These are phyloP conservation scores for Cladophialophora chaetospira DNA, from an alignment of 2,329 filamentous ascomycete genomes.

Conservation along the genomic window DNA sequence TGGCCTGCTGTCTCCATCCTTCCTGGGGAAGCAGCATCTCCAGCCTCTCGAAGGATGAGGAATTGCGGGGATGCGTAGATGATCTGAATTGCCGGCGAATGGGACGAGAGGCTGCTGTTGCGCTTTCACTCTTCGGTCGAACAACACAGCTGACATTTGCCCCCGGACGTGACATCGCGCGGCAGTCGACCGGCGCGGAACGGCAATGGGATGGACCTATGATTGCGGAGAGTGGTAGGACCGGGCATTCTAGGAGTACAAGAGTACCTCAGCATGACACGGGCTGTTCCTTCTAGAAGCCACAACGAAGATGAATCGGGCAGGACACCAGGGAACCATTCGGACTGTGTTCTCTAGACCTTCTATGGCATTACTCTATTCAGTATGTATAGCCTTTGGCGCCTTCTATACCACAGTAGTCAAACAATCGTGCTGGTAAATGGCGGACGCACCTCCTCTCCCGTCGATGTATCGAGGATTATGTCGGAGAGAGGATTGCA, in stretches of 20 bases:
- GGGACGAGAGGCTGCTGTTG: conserved; percentile 3
- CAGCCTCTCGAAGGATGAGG: not conserved
- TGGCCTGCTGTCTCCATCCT: not conserved
- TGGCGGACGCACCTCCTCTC: not conserved
- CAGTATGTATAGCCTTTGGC: not conserved
- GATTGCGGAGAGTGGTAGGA: not conserved
- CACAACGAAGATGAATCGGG: too few species aligned
- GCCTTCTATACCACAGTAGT: not conserved
- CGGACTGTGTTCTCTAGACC: conserved; percentile 6
- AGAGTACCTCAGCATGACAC: not conserved
- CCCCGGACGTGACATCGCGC: conserved; percentile 20
- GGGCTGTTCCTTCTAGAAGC: too few species aligned
- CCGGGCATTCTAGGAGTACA: not conserved
- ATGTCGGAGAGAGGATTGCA: not conserved
- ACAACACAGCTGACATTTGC: not conserved
- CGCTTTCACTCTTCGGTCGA: not conserved
- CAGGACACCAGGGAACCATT: conserved; percentile 1
- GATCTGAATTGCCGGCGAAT: conserved; percentile 16
- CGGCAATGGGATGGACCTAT: not conserved
- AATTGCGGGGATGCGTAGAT: conserved; percentile 7
- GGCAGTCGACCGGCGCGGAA: conserved; percentile 9
- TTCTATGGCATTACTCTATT: conserved; percentile 6
- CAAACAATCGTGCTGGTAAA: not conserved
- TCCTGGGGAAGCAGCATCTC: not conserved
- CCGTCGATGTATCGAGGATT: not conserved